A percentile compares a stretch with the other conserved stretches of the same genome.
Evolutionary conservation across 176 grass and related monocot species (phyloP).

Genomic region (Juncus effusus): DNA sequence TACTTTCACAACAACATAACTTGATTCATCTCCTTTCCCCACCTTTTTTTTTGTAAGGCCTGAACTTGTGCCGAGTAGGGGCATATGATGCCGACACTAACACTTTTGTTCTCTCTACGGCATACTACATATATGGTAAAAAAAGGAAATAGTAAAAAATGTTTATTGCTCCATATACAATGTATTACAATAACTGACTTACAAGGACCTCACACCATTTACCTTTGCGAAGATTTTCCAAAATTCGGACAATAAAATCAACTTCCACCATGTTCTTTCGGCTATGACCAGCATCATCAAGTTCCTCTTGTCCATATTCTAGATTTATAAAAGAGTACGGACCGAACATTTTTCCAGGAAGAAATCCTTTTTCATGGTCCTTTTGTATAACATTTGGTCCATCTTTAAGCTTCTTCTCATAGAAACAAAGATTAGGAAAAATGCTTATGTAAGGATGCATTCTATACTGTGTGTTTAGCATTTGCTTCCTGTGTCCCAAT

Average conservation of each 20-base stretch:
- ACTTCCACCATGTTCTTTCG: slow-evolving; percentile 59
- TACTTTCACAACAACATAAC: slow-evolving; percentile 38
- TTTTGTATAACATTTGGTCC: slow-evolving; percentile 57
- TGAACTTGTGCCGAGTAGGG: slow-evolving; percentile 66
- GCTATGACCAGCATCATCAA: slow-evolving; percentile 44
- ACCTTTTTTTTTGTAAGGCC: slow-evolving; percentile 42
- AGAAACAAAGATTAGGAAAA: slow-evolving; percentile 69
- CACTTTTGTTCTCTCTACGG: slow-evolving; percentile 26
- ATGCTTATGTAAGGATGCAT: slow-evolving; percentile 84
- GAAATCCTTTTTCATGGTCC: slow-evolving; percentile 39
- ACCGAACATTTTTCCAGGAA: slow-evolving; percentile 54
- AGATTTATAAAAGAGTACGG: slow-evolving; percentile 70
- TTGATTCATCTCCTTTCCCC: slow-evolving; percentile 13
- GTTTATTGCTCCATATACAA: not conserved
- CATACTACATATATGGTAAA: slow-evolving; percentile 33
- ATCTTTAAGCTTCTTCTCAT: slow-evolving; percentile 55
- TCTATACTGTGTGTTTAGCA: slow-evolving; percentile 74
- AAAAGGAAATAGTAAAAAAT: slow-evolving; percentile 14
- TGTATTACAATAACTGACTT: not conserved
- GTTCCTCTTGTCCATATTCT: slow-evolving; percentile 44
- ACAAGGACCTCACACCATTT: not conserved
- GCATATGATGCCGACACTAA: slow-evolving; percentile 71
- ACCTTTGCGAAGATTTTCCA: slow-evolving; percentile 43
- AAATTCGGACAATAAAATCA: slow-evolving; percentile 38
- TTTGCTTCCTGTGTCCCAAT: slow-evolving; percentile 55